Evolutionary conservation across 768 basidiomycete genomes (phyloP).

Genomic region (Russula ochroleuca): DNA sequence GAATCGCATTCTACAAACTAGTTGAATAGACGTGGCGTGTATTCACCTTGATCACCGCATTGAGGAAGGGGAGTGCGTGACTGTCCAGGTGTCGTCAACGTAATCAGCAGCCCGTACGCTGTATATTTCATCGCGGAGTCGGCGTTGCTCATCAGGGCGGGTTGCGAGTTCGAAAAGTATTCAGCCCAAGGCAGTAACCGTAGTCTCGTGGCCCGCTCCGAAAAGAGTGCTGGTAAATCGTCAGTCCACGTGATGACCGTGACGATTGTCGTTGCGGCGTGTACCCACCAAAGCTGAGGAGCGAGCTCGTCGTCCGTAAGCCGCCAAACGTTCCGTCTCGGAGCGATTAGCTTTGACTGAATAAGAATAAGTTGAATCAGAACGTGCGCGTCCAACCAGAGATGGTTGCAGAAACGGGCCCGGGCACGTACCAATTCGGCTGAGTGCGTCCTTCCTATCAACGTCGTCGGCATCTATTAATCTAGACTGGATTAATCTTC

Average conservation of each 20-base stretch:
- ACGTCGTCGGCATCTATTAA: not conserved
- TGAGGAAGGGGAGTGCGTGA: slow-evolving; percentile 12
- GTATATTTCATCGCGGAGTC: slow-evolving; percentile 27
- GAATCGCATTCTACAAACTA: not conserved
- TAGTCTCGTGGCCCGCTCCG: slow-evolving; percentile 21
- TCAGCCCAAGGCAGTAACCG: slow-evolving; percentile 18
- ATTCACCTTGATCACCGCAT: slow-evolving; percentile 26
- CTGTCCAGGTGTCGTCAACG: not conserved
- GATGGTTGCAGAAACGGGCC: not conserved
- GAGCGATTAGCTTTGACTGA: slow-evolving; percentile 19
- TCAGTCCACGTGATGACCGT: not conserved
- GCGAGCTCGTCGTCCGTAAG: slow-evolving; percentile 18
- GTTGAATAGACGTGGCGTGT: not conserved
- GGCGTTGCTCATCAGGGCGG: slow-evolving; percentile 12
- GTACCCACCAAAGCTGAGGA: slow-evolving; percentile 20
- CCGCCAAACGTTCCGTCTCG: slow-evolving; percentile 13
- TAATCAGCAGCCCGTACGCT: slow-evolving; percentile 1
- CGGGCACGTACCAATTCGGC: slow-evolving; percentile 13
- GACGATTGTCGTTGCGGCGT: no score
- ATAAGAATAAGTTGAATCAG: not conserved
- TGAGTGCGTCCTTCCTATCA: slow-evolving; percentile 18
- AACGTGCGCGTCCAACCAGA: not conserved
- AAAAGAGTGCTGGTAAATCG: slow-evolving; percentile 18
- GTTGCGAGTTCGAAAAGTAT: slow-evolving; percentile 21
- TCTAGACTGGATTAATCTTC: slow-evolving; percentile 15